Percentiles rank a stretch among this genome's conserved stretches.
phyloP scores from a whole-genome alignment of 257 asterid species.

The Catharanthus roseus region DNA sequence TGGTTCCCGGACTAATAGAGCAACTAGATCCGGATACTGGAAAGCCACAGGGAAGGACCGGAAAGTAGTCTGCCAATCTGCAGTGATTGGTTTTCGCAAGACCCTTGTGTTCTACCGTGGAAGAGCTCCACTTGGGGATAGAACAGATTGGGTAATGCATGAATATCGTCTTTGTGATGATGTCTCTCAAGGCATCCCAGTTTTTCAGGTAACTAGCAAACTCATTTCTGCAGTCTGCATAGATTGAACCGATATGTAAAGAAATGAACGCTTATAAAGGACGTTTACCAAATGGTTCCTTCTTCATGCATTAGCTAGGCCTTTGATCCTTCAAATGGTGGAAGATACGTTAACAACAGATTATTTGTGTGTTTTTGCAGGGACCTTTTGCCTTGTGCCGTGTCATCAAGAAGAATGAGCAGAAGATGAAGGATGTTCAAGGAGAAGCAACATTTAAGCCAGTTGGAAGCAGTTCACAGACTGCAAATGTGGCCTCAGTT shows the following conservation, averaged over 20 bases:
- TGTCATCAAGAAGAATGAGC: constrained; percentile 37
- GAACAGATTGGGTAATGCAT: constrained; percentile 52
- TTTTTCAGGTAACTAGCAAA: constrained; percentile 28
- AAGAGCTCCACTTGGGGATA: constrained; percentile 48
- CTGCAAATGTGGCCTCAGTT: constrained; percentile 12
- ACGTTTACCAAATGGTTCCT: too few relatives aligned
- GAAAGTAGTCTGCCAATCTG: constrained; percentile 36
- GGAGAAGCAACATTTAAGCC: constrained; percentile 17
- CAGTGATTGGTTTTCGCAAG: constrained; percentile 34
- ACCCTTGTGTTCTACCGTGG: constrained; percentile 46
- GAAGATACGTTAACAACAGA: not conserved
- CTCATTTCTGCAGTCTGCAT: too few relatives aligned
- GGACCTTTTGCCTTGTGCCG: constrained; percentile 49
- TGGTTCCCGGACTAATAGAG: constrained; percentile 46
- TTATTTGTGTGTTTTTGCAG: constrained; percentile 17
- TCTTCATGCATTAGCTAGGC: not conserved
- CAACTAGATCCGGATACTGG: constrained; percentile 53
- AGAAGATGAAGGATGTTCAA: constrained; percentile 20
- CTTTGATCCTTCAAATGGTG: not conserved
- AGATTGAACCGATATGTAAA: too few relatives aligned
- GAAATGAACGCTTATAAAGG: too few relatives aligned
- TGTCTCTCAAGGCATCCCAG: constrained; percentile 35
- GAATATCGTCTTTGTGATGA: constrained; percentile 47
- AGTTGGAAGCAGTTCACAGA: constrained; percentile 21
- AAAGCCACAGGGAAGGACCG: constrained; percentile 52